Base-by-base conservation (phyloP, 2,329 filamentous ascomycete genomes). In the Chrysosporium queenslandicum region DNA sequence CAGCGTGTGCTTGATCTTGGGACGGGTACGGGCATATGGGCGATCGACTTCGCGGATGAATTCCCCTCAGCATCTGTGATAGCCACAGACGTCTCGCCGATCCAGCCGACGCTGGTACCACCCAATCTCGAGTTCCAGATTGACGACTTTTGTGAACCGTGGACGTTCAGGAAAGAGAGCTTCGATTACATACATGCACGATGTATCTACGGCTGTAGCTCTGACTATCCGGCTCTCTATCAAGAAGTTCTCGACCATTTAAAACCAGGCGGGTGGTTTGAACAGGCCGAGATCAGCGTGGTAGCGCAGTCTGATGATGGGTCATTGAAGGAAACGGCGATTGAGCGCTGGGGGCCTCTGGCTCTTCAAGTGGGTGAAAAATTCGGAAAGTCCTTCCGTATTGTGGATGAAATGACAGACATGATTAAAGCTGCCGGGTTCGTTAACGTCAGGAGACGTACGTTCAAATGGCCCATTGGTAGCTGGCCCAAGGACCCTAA, bases 1-100 rank as follows among this genome's bases (percentile, higher is more conserved):
- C 66, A 66, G 36, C 65, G 68, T 20, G 70, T 73, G 18, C 65
- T 79, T 4, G 77, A 78, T 59, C 62, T 77, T 16, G 76, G 75
- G 2, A 78, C 75, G 0, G 75, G 75, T 12, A 77, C 73, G 1
- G 57, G 57, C 11, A 60, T 64, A 43, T 67, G 65, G 65, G 58
- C 65, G 14, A 64, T 64, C 8, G 58, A 63, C 16, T 59, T 66
- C 49, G 65, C 53, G 1, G 51, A 54, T 16, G 23, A 41, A 25
- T 40, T 40, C 42, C 25, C 27, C 9, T 32, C 37, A 34, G 37
- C 27, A 16, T 7, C 23, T 8, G 36, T 39, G 9, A 40, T 39
- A 14, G 21, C 40, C 14, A 27, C 11, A 37, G 42, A 52, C 25
- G 23, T 52, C 11, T 52, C 34, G 1, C 34, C 23, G 12, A 39